Percentiles rank a stretch among this genome's conserved stretches.
These are phyloP conservation scores for Heterobasidion annosum DNA, from an alignment of 1,284 basidiomycete species.

Conservation along the genomic window DNA sequence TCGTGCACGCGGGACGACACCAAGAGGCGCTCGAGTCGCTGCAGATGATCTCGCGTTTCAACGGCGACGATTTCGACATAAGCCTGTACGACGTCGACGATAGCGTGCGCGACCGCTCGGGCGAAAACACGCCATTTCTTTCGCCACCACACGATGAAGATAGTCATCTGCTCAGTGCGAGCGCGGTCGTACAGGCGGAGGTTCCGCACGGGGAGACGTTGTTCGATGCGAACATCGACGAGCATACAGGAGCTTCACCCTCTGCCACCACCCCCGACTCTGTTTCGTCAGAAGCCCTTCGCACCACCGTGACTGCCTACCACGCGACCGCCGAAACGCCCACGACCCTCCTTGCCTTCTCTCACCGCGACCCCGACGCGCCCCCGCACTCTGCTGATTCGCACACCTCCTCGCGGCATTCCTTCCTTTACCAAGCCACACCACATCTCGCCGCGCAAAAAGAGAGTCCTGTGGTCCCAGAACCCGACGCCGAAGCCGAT, in stretches of 20 bases:
- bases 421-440: background rate
- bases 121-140: constrained; percentile 1
- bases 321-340: constrained; percentile 29
- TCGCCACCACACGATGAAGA: background rate
- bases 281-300: background rate
- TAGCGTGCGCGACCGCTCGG: constrained; percentile 11
- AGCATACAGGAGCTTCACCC: background rate
- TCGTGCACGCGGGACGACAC: constrained; percentile 77
- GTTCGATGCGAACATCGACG: background rate
- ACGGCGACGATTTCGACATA: constrained; percentile 63
- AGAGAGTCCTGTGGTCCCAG: background rate
- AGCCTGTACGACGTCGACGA: constrained; percentile 69
- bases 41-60: constrained; percentile 77
- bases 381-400: background rate
- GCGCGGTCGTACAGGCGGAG: too few species aligned
- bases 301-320: constrained; percentile 19
- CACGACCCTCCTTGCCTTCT: constrained; percentile 25
- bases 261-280: background rate
- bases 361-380: constrained; percentile 21
- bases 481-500: background rate
- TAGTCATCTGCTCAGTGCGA: background rate
- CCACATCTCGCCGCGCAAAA: background rate
- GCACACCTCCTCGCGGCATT: background rate
- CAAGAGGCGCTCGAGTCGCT: constrained; percentile 79
- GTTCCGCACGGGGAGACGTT: background rate